These are phyloP conservation scores for Nothopassalora personata DNA, from an alignment of 2,329 filamentous ascomycete species.

Conservation along the genomic window DNA sequence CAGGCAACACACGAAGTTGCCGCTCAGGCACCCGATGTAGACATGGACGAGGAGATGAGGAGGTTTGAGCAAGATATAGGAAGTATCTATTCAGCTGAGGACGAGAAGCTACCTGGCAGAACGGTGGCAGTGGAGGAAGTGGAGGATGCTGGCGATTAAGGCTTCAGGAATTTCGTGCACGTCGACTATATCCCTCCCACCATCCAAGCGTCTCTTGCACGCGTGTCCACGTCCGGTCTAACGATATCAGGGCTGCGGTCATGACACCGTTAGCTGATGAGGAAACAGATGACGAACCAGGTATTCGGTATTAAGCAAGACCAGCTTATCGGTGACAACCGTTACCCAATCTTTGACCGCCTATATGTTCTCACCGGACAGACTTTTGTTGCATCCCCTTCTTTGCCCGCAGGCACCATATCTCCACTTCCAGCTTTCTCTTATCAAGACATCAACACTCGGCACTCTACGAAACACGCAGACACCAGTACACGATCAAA, in stretches of 20 bases:
- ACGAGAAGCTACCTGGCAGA: conserved; percentile 28
- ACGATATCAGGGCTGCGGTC: not conserved
- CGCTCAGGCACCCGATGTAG: conserved; percentile 33
- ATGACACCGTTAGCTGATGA: not conserved
- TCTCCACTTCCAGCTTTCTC: not conserved
- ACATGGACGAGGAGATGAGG: conserved; percentile 38
- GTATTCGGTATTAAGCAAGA: not conserved
- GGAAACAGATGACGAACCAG: not conserved
- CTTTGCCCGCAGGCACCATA: not conserved
- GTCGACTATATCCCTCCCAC: not conserved
- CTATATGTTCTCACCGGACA: not conserved
- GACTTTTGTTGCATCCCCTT: not conserved
- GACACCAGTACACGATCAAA: not conserved
- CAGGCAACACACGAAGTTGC: conserved; percentile 26
- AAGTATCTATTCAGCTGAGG: conserved; percentile 24
- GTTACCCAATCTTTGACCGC: not conserved
- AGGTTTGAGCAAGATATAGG: conserved; percentile 34
- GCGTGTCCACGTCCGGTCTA: not conserved
- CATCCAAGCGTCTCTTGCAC: not conserved
- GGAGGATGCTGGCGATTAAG: conserved; percentile 38
- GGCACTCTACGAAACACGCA: not conserved
- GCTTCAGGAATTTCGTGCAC: not conserved
- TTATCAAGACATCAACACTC: not conserved
- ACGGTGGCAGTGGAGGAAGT: conserved; percentile 45
- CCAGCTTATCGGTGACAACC: not conserved